A percentile compares a stretch with the other conserved stretches of the same genome.
phyloP scores from a whole-genome alignment of 768 basidiomycete genomes.

The Macrolepiota dolichaula region DNA sequence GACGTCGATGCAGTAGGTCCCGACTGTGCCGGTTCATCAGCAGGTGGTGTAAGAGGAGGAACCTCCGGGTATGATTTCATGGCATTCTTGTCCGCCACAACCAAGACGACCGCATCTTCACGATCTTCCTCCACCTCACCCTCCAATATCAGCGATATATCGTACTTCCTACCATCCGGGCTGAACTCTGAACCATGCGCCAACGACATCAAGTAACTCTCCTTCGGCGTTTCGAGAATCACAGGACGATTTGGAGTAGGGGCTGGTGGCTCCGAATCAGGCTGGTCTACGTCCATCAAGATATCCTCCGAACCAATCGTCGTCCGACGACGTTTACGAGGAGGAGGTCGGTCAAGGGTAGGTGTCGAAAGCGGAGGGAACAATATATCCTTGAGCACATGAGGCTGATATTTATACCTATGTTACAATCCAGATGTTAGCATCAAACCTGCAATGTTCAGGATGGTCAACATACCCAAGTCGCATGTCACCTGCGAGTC shows the following conservation, averaged over 20 bases:
- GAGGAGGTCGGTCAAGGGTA: conserved; percentile 21
- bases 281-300: conserved; percentile 20
- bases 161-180: conserved; percentile 23
- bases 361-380: conserved; percentile 32
- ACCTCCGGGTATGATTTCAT: conserved; percentile 5
- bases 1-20: background rate
- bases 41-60: background rate
- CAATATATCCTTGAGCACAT: conserved; percentile 36
- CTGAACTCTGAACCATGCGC: conserved; percentile 7
- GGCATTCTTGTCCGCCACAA: conserved; percentile 11
- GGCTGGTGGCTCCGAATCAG: conserved; percentile 4
- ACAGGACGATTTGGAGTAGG: conserved; percentile 23
- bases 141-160: conserved; percentile 36
- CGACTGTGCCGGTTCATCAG: conserved; percentile 1
- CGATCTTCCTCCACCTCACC: conserved; percentile 26
- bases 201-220: conserved; percentile 32
- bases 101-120: conserved; percentile 14
- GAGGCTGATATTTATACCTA: conserved; percentile 54
- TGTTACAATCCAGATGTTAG: background rate
- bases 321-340: conserved; percentile 32
- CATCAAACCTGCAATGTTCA: background rate
- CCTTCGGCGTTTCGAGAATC: conserved; percentile 38
- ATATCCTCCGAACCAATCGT: conserved; percentile 20
- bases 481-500: conserved; percentile 32
- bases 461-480: conserved; percentile 37